Base-by-base conservation (phyloP, 495 filamentous ascomycete species). In the Neohortaea acidophila region DNA sequence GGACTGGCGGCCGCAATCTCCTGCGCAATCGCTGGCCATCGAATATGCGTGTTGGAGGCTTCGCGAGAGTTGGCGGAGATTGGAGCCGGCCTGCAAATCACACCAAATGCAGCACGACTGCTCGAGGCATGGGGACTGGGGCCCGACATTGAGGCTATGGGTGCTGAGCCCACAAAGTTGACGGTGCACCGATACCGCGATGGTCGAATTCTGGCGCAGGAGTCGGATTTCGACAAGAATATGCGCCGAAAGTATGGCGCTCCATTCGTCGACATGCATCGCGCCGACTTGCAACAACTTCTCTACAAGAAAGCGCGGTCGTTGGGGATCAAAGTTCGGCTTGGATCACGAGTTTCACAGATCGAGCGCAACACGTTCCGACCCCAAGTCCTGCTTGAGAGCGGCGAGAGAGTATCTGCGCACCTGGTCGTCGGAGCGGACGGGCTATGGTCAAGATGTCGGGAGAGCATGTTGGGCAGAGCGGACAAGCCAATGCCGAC, bases 101-200 rank as follows among this genome's bases (percentile, higher is more conserved):
- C 69, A 1, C 71, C 71, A 3, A 75, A 75, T 48, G 64, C 65
- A 14, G 66, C 62, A 2, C 62, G 64, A 12, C 59, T 75, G 0
- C 61, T 75, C 37, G 50, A 60, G 18, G 52, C 63, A 49, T 79
- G 73, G 69, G 56, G 64, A 5, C 59, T 77, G 1, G 57, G 58
- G 9, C 49, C 61, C 3, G 54, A 54, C 5, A 45, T 77, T 14
- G 53, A 59, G 45, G 54, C 57, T 14, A 51, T 60, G 15, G 70
- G 69, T 10, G 65, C 68, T 0, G 58, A 66, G 36, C 73, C 73
- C 0, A 60, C 59, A 1, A 55, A 62, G 19, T 58, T 78, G 24
- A 66, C 69, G 1, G 67, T 80, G 30, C 70, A 69, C 47, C 66
- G 69, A 4, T 76, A 72, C 49, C 63, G 67, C 21, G 70, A 67